Conservation (phyloP, 768 basidiomycete species). For the Butyriboletus loyo region DNA sequence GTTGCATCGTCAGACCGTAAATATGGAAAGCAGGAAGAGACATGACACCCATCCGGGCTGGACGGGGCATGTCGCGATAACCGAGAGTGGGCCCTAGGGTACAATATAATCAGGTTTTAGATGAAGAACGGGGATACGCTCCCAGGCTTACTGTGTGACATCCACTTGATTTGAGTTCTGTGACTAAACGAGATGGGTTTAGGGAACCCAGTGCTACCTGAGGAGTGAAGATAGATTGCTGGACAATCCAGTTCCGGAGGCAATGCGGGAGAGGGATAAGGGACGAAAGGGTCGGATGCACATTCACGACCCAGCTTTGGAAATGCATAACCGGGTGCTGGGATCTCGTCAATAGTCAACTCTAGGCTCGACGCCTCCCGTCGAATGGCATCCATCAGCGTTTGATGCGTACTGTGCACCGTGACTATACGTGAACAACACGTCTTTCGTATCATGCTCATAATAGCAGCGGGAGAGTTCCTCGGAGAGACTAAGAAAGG, state of each 20-base stretch:
- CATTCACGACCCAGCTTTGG: constrained; percentile 31
- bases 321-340: constrained; percentile 26
- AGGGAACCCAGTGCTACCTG: constrained; percentile 45
- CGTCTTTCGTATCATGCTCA: constrained; percentile 18
- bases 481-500: constrained; percentile 25
- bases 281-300: constrained; percentile 7
- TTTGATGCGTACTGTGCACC: constrained; percentile 2
- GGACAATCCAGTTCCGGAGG: constrained; percentile 11
- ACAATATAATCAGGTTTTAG: background rate
- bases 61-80: background rate
- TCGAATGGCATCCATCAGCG: constrained; percentile 11
- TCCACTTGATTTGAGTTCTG: constrained; percentile 33
- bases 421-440: constrained; percentile 20
- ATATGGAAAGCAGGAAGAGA: constrained; percentile 40
- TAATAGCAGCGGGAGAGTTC: constrained; percentile 18
- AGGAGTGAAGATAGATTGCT: constrained; percentile 21
- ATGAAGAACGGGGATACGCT: no score
- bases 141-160: constrained; percentile 28
- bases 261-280: constrained; percentile 1
- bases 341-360: constrained; percentile 10
- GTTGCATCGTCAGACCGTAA: constrained; percentile 32
- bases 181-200: constrained; percentile 39
- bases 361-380: background rate
- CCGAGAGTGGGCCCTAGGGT: background rate
- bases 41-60: constrained; percentile 24